phyloP scores from a whole-genome alignment of 495 filamentous ascomycete genomes.

The Xylaria palmicola region DNA sequence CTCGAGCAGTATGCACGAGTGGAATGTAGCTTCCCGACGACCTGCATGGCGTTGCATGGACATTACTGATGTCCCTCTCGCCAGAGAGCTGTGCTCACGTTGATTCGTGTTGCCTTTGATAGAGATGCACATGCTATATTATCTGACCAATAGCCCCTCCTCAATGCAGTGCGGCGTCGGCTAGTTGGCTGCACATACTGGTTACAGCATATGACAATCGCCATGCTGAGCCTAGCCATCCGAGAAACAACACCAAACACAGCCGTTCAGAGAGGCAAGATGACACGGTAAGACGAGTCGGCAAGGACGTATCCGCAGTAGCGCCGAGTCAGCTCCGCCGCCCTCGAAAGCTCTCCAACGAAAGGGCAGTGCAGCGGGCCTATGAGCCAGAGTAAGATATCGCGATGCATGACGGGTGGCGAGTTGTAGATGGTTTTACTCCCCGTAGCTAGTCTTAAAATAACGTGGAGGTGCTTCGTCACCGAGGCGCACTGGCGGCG shows the following conservation, averaged over 20 bases:
- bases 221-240: no score
- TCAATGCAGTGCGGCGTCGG: not conserved
- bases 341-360: no score
- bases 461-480: not conserved
- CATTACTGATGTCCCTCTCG: no score
- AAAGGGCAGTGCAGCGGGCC: no score
- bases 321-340: slow-evolving; percentile 1
- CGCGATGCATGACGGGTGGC: no score
- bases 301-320: not conserved
- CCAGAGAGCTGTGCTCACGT: no score
- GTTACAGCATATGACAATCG: not conserved
- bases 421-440: no score
- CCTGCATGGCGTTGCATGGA: no score
- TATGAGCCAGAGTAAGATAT: no score
- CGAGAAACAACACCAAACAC: no score
- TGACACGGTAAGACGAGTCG: not conserved
- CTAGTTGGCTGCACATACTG: not conserved
- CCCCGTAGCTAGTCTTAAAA: not conserved
- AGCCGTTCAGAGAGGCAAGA: not conserved
- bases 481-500: not conserved
- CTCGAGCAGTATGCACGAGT: no score
- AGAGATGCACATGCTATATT: not conserved
- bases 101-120: not conserved
- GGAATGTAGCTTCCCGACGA: no score
- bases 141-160: not conserved